phyloP scores from a whole-genome alignment of 164 flowering plant genomes.

The Stephania cephalantha region DNA sequence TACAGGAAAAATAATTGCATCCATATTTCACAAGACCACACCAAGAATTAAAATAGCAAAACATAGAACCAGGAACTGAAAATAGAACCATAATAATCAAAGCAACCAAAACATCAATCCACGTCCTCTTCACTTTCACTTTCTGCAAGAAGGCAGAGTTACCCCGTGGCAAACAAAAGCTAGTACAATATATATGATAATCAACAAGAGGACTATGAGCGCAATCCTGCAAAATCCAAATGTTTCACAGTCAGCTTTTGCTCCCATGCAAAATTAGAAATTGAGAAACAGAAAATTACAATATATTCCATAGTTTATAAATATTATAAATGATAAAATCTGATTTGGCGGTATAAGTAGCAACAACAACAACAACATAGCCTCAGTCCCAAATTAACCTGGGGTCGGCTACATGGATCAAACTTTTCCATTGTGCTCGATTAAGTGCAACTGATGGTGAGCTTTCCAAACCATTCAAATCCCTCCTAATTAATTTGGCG shows the following conservation, averaged over 20 bases:
- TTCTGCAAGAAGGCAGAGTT: slow-evolving; percentile 39
- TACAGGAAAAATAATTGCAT: neutral
- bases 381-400: too few relatives aligned
- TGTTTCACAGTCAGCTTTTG: neutral
- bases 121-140: slow-evolving; percentile 1
- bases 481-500: too few relatives aligned
- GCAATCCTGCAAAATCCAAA: slow-evolving; percentile 31
- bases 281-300: too few relatives aligned
- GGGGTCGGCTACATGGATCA: too few relatives aligned
- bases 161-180: slow-evolving; percentile 45
- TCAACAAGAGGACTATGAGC: slow-evolving; percentile 29
- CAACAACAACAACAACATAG: too few relatives aligned
- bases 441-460: too few relatives aligned
- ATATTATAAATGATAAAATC: too few relatives aligned
- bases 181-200: slow-evolving; percentile 35
- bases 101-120: neutral
- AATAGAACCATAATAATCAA: neutral
- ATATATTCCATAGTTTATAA: too few relatives aligned
- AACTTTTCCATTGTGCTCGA: too few relatives aligned
- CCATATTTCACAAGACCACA: neutral
- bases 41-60: neutral
- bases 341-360: too few relatives aligned
- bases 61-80: neutral
- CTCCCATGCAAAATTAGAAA: neutral
- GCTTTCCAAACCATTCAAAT: too few relatives aligned